Evolutionary conservation across 1,139 yeast species (phyloP), one percentile per base, ranked within the genome.

Genomic region (Blastobotrys indianensis): DNA sequence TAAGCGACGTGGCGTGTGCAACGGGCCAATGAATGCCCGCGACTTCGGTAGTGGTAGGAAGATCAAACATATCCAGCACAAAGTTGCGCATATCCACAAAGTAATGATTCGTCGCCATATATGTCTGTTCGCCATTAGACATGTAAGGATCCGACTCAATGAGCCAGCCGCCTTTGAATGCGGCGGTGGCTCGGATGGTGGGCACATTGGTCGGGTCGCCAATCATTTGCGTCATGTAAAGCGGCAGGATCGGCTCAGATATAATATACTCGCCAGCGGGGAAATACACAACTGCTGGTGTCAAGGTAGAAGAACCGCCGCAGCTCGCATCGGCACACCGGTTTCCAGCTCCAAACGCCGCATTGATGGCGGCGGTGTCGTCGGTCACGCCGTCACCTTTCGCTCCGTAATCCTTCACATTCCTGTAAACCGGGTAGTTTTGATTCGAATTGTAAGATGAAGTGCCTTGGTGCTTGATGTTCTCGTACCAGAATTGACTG

Each of bases 281-380:
- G 35, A 48, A 48, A 31, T 48, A 48, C n/a, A 48, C 47, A 8
- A 47, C 36, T n/a, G 51, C 51, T 8, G 51, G 51, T 6, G 47
- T 37, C 28, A 47, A 42, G 23, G 51, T 48, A 3, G 49, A 44
- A 6, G 36, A 33, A 15, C 41, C 35, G 4, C 51, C 51, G 17
- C 42, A 37, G 15, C 15, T 32, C 15, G 17, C 34, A 10, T 13
- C 17, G 4, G 17, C 34, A n/a, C 34, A 32, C 34, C 34, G 13
- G 34, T 32, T 32, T n/a, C 34, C 34, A 13, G n/a, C 13, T 10
- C 15, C 13, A 32, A 48, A 39, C 10, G 51, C 51, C 12, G 44
- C 45, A 13, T 48, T 43, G 29, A 48, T 48, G 9, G 51, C 51
- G 25, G 42, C 47, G 8, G 51, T 36, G 32, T 48, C 51, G 36